A percentile compares a stretch with the other conserved stretches of the same genome.
Evolutionary conservation across 768 basidiomycete genomes (phyloP).

Genomic region (Rhizopogon sp.): DNA sequence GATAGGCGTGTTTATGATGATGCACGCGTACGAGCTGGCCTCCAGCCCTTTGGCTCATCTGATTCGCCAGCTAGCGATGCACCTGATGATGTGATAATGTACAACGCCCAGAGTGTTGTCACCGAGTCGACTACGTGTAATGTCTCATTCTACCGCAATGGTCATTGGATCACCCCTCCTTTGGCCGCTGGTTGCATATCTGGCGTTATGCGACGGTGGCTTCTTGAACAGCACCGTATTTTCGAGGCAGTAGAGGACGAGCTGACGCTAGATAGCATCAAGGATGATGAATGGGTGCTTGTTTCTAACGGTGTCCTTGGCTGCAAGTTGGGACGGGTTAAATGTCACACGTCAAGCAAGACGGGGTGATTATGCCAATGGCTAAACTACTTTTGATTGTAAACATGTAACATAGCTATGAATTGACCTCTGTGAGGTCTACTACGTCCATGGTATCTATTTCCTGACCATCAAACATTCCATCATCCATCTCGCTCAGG

Average conservation of each 20-base stretch:
- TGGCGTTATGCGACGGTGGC: slow-evolving; percentile 65
- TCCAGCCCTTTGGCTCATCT: slow-evolving; percentile 27
- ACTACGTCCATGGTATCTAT: slow-evolving; percentile 40
- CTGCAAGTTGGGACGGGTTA: slow-evolving; percentile 48
- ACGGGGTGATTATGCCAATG: neutral
- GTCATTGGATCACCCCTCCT: slow-evolving; percentile 63
- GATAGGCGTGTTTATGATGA: slow-evolving; percentile 51
- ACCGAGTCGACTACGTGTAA: slow-evolving; percentile 73
- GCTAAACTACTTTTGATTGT: slow-evolving; percentile 14
- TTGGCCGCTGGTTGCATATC: slow-evolving; percentile 60
- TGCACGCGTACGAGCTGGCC: slow-evolving; percentile 53
- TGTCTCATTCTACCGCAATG: slow-evolving; percentile 55
- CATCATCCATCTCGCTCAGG: slow-evolving; percentile 82
- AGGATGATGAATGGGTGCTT: slow-evolving; percentile 58
- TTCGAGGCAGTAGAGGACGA: slow-evolving; percentile 41
- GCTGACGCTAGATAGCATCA: slow-evolving; percentile 38
- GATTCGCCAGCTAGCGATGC: slow-evolving; percentile 7
- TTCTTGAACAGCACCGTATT: slow-evolving; percentile 56
- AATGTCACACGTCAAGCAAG: neutral
- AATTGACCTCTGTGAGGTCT: slow-evolving; percentile 8
- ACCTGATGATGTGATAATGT: slow-evolving; percentile 58
- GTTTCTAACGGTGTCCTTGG: slow-evolving; percentile 72
- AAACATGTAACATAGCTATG: neutral
- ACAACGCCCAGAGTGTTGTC: slow-evolving; percentile 43
- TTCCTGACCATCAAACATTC: slow-evolving; percentile 54